Evolutionary conservation across 805 yeast species (phyloP).

Genomic region (Tetrapisispora namnaoensis): DNA sequence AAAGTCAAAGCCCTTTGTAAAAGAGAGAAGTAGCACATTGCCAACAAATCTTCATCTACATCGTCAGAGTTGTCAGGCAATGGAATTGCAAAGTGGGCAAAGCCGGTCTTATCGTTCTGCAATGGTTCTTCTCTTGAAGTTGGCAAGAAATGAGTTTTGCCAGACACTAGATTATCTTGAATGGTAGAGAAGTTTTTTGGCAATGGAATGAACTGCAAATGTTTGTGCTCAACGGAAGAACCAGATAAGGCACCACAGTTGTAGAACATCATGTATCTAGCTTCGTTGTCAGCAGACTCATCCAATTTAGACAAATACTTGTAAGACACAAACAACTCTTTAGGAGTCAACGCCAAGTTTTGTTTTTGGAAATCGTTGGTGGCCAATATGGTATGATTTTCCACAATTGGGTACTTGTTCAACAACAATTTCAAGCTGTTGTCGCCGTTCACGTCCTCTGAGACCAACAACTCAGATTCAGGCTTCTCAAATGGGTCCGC

Average conservation of each 20-base stretch:
- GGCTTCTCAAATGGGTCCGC: slow-evolving; percentile 74
- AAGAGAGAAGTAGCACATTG: slow-evolving; percentile 61
- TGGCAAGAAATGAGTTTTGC: slow-evolving; percentile 46
- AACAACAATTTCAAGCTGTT: slow-evolving; percentile 52
- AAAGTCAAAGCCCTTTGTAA: slow-evolving; percentile 65
- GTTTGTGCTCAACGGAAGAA: slow-evolving; percentile 89
- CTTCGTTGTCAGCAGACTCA: slow-evolving; percentile 31
- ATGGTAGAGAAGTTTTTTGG: slow-evolving; percentile 52
- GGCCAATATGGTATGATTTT: slow-evolving; percentile 69
- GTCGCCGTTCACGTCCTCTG: slow-evolving; percentile 39
- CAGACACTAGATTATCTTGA: slow-evolving; percentile 41
- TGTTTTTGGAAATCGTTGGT: slow-evolving; percentile 70
- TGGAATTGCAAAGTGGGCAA: slow-evolving; percentile 76
- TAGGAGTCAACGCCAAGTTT: slow-evolving; percentile 58
- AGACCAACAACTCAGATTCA: slow-evolving; percentile 60
- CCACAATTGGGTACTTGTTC: slow-evolving; percentile 79
- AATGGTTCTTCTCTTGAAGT: slow-evolving; percentile 48
- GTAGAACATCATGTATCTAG: slow-evolving; percentile 69
- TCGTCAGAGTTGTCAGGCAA: slow-evolving; percentile 39
- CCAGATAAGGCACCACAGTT: slow-evolving; percentile 86
- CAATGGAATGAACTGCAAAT: slow-evolving; percentile 71
- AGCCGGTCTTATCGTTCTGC: slow-evolving; percentile 49
- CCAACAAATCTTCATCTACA: slow-evolving; percentile 47
- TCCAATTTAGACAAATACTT: slow-evolving; percentile 41
- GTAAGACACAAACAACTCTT: slow-evolving; percentile 54